A percentile compares a stretch with the other conserved stretches of the same genome.
These are phyloP conservation scores for Mytilinidion resinicola DNA, from an alignment of 495 filamentous ascomycete species.

Conservation along the genomic window DNA sequence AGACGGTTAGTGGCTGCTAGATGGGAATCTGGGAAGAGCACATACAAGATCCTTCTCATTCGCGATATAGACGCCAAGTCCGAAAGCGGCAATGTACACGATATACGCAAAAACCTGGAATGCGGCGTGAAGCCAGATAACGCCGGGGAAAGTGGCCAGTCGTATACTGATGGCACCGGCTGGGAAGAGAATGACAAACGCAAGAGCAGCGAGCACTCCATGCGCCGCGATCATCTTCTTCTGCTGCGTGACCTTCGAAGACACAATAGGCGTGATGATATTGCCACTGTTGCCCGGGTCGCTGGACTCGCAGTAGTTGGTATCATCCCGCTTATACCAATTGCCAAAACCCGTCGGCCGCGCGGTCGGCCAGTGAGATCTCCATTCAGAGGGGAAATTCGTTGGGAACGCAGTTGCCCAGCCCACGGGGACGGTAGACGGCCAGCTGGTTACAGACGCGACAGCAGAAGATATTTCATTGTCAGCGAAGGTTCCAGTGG, in stretches of 20 bases:
- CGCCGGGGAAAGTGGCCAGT: slow-evolving; percentile 36
- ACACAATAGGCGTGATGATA: background rate
- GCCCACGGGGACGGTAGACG: background rate
- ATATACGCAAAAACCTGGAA: slow-evolving; percentile 35
- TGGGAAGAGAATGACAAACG: slow-evolving; percentile 43
- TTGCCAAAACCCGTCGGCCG: background rate
- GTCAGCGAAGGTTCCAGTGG: slow-evolving; percentile 3
- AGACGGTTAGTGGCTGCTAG: background rate
- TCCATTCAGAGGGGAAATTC: background rate
- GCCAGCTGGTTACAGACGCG: slow-evolving; percentile 2
- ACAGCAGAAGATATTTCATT: background rate
- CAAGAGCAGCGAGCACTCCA: slow-evolving; percentile 34
- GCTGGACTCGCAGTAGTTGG: slow-evolving; percentile 24
- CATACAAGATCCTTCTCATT: slow-evolving; percentile 26
- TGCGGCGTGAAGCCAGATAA: slow-evolving; percentile 36
- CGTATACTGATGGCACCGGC: slow-evolving; percentile 41
- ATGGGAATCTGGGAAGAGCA: background rate
- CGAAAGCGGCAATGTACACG: slow-evolving; percentile 35
- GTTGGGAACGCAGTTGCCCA: background rate
- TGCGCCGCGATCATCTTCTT: slow-evolving; percentile 34
- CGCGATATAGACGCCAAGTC: slow-evolving; percentile 35
- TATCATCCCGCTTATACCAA: slow-evolving; percentile 17
- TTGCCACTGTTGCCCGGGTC: background rate
- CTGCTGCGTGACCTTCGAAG: background rate
- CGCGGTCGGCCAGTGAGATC: slow-evolving; percentile 4